Percentiles rank a stretch among this genome's conserved stretches.
Conservation (phyloP, 2,329 filamentous ascomycete genomes). For the Aspergillus luchuensis region DNA sequence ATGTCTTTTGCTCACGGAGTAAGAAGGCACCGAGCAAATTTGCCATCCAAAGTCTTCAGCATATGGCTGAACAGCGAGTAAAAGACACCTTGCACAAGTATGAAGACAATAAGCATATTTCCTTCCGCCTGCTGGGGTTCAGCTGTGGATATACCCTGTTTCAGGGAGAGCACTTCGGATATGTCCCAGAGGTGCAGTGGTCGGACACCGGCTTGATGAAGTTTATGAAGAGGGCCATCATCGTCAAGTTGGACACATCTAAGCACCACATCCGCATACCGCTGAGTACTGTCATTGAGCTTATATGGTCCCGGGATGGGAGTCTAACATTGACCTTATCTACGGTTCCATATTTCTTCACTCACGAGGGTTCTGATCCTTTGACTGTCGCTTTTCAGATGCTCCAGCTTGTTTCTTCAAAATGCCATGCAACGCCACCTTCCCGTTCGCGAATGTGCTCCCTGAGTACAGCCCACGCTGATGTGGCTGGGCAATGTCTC, state of each 20-base stretch:
- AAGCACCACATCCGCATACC: constrained; percentile 51
- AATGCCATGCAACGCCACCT: neutral
- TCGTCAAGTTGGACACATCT: constrained; percentile 36
- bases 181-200: constrained; percentile 35
- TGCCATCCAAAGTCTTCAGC: constrained; percentile 40
- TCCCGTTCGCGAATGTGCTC: constrained; percentile 10
- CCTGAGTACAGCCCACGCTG: constrained; percentile 8
- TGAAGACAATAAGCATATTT: constrained; percentile 16
- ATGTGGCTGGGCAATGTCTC: constrained; percentile 32
- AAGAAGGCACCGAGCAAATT: constrained; percentile 39
- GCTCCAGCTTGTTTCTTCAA: neutral
- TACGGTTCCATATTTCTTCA: constrained; percentile 56
- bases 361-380: neutral
- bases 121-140: constrained; percentile 22
- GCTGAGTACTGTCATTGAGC: constrained; percentile 52
- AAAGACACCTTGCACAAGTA: constrained; percentile 17
- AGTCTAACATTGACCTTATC: constrained; percentile 54
- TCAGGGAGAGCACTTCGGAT: constrained; percentile 39
- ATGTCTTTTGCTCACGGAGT: constrained; percentile 36
- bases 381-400: neutral
- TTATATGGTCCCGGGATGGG: constrained; percentile 44
- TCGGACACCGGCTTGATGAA: constrained; percentile 25
- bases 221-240: constrained; percentile 49
- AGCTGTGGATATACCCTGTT: constrained; percentile 55
- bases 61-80: constrained; percentile 30